Evolutionary conservation across 176 grass and related monocot species (phyloP).

Genomic region (Pontederia crassipes): DNA sequence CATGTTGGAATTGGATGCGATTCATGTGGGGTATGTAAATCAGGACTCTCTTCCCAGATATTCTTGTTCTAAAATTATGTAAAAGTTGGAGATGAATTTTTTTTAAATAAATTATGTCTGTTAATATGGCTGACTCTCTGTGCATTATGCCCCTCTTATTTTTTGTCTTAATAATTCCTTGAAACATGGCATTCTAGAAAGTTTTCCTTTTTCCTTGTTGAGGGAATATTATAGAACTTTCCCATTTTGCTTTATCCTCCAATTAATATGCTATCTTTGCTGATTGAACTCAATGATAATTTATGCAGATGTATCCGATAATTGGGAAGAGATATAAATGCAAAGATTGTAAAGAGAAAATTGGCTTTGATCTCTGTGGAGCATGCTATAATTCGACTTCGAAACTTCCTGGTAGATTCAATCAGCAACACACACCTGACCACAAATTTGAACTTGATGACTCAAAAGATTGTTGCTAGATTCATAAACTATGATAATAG

Average conservation of each 20-base stretch:
- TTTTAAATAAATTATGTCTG: too few relatives aligned
- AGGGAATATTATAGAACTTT: too few relatives aligned
- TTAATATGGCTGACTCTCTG: too few relatives aligned
- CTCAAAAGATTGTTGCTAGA: too few relatives aligned
- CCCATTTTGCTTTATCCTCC: too few relatives aligned
- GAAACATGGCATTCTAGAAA: too few relatives aligned
- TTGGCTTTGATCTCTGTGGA: constrained; percentile 77
- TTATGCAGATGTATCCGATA: constrained; percentile 55
- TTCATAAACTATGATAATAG: too few relatives aligned
- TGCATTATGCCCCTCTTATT: too few relatives aligned
- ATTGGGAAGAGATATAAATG: constrained; percentile 77
- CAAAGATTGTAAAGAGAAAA: constrained; percentile 44
- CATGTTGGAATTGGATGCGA: constrained; percentile 75
- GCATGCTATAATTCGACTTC: constrained; percentile 48
- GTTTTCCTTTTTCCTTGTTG: too few relatives aligned
- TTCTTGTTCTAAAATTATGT: neutral
- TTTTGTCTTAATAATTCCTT: too few relatives aligned
- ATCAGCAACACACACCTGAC: constrained; percentile 84
- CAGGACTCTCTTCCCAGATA: neutral
- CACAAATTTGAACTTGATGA: constrained; percentile 45
- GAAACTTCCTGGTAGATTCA: constrained; percentile 75
- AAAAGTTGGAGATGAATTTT: too few relatives aligned
- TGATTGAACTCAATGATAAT: neutral
- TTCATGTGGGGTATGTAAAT: constrained; percentile 73
- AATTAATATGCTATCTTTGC: neutral